Evolutionary conservation across 2,329 filamentous ascomycete genomes (phyloP), one percentile per base, ranked within the genome.

Genomic region (Colletotrichum sp.): DNA sequence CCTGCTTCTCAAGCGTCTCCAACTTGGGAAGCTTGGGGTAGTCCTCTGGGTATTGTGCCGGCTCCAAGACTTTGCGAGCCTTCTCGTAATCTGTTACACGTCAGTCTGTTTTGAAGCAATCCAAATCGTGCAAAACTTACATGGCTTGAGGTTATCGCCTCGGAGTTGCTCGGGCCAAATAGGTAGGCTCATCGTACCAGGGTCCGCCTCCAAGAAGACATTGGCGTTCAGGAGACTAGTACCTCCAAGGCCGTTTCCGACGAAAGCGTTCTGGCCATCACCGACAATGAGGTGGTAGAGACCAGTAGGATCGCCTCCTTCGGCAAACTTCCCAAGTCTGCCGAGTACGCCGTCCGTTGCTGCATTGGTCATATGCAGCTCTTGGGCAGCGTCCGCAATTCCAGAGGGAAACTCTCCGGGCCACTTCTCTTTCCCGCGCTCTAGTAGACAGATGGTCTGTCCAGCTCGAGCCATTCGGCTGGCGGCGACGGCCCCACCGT

Each of bases 211-310:
- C 16, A 94, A 83, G 78, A 93, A 94, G 2, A 94, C 90, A 79
- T 94, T 93, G 15, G 92, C 91, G 76, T 94, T 94, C 32, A 94
- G 87, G 25, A 94, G 81, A 80, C 91, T 93, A 2, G 91, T 93
- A 6, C 92, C 92, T 10, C 92, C 93, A n/a, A 94, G 89, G 2
- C 85, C 85, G 78, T 83, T 84, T 56, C 80, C 84, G 16, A 82
- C 78, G 39, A 87, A 85, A 1, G 86, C 84, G 79, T 88, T 86
- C 75, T 88, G 86, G 3, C 86, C 87, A 56, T 87, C 82, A 1
- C 87, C 87, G 22, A 85, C 79, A 7, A 86, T 80, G 27, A 87
- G 80, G 74, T 88, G 86, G 75, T 88, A 89, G 12, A 89, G 79
- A 2, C 85, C 85, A 1, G 84, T 88, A 6, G 82, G 81, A 28